Percentiles rank a stretch among this genome's conserved stretches.
These are phyloP conservation scores for Hordeum marinum DNA, from an alignment of 176 grass and related monocot genomes.

Conservation along the genomic window DNA sequence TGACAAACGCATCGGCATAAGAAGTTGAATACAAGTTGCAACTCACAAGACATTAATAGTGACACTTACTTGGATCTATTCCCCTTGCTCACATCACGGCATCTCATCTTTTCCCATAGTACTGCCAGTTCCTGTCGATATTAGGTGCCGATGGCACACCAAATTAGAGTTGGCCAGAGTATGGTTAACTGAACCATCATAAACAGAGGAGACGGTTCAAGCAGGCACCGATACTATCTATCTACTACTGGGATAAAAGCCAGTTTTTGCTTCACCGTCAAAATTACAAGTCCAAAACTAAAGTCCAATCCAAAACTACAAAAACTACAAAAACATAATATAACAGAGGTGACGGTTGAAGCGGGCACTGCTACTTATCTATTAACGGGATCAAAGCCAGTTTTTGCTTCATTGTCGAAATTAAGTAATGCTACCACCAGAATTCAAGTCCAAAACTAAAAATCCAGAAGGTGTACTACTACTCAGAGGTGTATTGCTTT, in stretches of 20 bases:
- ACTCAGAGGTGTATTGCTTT: background rate
- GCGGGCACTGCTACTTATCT: background rate
- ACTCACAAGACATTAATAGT: background rate
- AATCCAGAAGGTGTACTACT: background rate
- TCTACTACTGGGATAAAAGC: background rate
- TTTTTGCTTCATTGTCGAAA: background rate
- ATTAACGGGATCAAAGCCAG: background rate
- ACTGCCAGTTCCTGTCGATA: conserved; percentile 64
- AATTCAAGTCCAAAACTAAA: background rate
- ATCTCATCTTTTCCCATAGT: conserved; percentile 97
- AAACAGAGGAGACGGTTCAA: background rate
- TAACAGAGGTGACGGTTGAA: background rate
- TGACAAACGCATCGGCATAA: background rate
- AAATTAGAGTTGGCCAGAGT: background rate
- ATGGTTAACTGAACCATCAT: background rate
- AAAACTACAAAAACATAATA: background rate
- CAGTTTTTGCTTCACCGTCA: background rate
- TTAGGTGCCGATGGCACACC: background rate
- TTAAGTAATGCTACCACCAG: background rate
- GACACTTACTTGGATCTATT: conserved; percentile 73
- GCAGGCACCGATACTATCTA: background rate
- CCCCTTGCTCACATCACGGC: conserved; percentile 51
- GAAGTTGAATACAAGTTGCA: background rate
- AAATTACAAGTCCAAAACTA: background rate
- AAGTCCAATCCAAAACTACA: background rate